phyloP scores from a whole-genome alignment of 306 rosid genomes.

The Arachis hypogaea region DNA sequence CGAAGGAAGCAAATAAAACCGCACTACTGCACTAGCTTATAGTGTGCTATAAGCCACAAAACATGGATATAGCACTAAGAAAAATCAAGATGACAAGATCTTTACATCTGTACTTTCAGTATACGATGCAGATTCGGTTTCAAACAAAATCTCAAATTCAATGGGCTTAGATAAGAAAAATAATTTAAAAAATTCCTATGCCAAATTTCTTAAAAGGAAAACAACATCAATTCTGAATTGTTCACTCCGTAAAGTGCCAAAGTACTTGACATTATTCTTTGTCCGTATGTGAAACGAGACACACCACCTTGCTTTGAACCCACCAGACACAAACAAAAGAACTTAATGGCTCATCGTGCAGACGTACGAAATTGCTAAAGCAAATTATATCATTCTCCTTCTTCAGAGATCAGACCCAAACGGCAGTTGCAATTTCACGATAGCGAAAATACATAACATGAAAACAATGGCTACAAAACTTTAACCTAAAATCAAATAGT shows the following conservation, averaged over 20 bases:
- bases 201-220: constrained; percentile 9
- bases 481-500: constrained; percentile 11
- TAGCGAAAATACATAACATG: background rate
- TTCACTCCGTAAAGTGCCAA: background rate
- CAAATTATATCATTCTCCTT: constrained; percentile 26
- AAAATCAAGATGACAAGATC: constrained; percentile 17
- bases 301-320: constrained; percentile 35
- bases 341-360: constrained; percentile 48
- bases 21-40: constrained; percentile 23
- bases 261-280: constrained; percentile 39
- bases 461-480: constrained; percentile 27
- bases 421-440: constrained; percentile 21
- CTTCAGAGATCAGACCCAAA: constrained; percentile 39
- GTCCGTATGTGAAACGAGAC: constrained; percentile 31
- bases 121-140: constrained; percentile 19
- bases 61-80: constrained; percentile 34
- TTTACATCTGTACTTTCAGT: constrained; percentile 4
- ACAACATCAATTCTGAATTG: background rate
- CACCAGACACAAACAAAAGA: constrained; percentile 30
- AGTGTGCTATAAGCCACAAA: constrained; percentile 42
- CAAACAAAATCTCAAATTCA: constrained; percentile 35
- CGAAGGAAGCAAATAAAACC: constrained; percentile 31
- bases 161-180: constrained; percentile 23
- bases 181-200: background rate
- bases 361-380: constrained; percentile 25